Conservation (phyloP, 1,284 basidiomycete genomes). For the Tilletia walkeri region DNA sequence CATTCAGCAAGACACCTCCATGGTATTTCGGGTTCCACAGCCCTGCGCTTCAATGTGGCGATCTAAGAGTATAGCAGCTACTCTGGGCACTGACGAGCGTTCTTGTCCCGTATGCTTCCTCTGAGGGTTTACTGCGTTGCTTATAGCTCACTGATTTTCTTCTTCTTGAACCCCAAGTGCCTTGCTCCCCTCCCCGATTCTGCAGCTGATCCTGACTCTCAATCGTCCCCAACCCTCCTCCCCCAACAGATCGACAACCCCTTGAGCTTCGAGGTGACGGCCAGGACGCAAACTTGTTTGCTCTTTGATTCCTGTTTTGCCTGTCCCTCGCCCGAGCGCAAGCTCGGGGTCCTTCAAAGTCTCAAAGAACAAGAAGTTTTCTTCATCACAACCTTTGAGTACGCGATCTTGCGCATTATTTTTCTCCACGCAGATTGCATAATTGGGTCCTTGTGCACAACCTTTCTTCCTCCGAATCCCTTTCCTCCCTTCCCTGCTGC, state of each 20-base stretch:
- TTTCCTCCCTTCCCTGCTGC: neutral
- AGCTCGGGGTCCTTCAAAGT: too few relatives aligned
- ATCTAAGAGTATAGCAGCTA: too few relatives aligned
- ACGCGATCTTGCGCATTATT: neutral
- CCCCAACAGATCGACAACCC: neutral
- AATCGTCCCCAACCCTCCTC: neutral
- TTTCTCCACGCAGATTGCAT: conserved; percentile 1
- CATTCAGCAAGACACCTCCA: neutral
- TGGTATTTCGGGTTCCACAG: neutral
- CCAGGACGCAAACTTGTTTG: neutral
- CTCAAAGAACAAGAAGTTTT: too few relatives aligned
- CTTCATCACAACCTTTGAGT: conserved; percentile 10
- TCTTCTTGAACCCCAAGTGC: neutral
- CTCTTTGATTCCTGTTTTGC: neutral
- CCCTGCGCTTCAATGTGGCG: too few relatives aligned
- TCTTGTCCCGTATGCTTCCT: too few relatives aligned
- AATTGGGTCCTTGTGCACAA: conserved; percentile 10
- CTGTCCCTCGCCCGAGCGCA: conserved; percentile 7
- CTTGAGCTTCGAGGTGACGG: conserved; percentile 17
- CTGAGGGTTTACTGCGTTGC: too few relatives aligned
- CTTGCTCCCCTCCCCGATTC: neutral
- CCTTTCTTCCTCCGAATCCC: too few relatives aligned
- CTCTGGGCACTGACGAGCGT: too few relatives aligned
- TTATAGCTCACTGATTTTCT: neutral
- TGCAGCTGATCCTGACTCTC: neutral